Conservation (phyloP, 2,329 filamentous ascomycete species). For the Alternaria sp. region DNA sequence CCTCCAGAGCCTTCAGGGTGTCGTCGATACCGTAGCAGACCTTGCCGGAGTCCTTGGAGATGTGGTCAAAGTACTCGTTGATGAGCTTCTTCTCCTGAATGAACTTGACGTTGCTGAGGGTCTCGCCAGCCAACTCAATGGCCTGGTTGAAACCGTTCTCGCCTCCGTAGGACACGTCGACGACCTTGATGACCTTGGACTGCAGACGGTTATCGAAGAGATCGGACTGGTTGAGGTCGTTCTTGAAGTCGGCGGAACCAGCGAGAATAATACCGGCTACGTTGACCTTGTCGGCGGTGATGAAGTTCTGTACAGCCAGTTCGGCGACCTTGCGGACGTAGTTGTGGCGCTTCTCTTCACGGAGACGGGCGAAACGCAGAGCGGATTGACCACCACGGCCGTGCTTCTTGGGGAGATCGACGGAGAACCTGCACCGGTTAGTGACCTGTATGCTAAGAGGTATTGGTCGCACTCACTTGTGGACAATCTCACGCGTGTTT, state of each 20-base stretch:
- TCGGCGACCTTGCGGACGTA: slow-evolving; percentile 99
- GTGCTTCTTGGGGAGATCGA: slow-evolving; percentile 99
- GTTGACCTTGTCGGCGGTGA: slow-evolving; percentile 98
- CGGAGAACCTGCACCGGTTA: slow-evolving; percentile 67
- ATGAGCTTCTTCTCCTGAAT: slow-evolving; percentile 99
- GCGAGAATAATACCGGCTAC: slow-evolving; percentile 94
- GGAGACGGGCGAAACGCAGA: slow-evolving; percentile 97
- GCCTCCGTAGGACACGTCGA: slow-evolving; percentile 97
- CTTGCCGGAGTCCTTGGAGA: slow-evolving; percentile 95
- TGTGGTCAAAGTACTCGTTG: slow-evolving; percentile 98
- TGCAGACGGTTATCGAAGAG: slow-evolving; percentile 93
- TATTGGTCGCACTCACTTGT: slow-evolving; percentile 65
- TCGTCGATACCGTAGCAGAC: slow-evolving; percentile 99
- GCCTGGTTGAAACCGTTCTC: slow-evolving; percentile 99
- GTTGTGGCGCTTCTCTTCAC: slow-evolving; percentile 99
- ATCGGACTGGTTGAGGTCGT: slow-evolving; percentile 96
- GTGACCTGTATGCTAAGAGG: not conserved
- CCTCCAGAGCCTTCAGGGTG: slow-evolving; percentile 93
- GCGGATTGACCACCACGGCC: slow-evolving; percentile 99
- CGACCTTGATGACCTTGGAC: slow-evolving; percentile 98
- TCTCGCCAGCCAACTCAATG: slow-evolving; percentile 93
- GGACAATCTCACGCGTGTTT: slow-evolving; percentile 94
- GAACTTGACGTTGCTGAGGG: slow-evolving; percentile 98
- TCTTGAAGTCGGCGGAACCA: slow-evolving; percentile 99
- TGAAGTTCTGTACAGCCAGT: slow-evolving; percentile 97